Base-by-base conservation (phyloP, 163 green algal genomes). In the Coccomyxa subellipsoidea region DNA sequence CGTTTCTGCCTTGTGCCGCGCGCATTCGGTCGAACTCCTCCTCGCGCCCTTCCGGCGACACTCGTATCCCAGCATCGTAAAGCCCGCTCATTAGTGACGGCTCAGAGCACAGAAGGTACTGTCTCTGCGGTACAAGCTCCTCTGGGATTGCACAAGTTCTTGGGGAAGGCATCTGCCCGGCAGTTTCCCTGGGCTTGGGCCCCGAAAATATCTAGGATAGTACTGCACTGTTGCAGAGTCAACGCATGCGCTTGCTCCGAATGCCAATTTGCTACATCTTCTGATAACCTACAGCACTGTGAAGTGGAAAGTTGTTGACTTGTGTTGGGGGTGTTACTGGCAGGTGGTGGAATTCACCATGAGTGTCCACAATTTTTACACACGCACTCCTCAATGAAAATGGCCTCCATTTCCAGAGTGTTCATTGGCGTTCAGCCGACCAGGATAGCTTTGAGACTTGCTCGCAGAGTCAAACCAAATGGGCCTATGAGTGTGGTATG, bases 401-500 rank as follows among this genome's bases (percentile, higher is more conserved):
- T 73, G 66, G 66, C 66, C 29, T 73, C 66, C 8, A 73, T 73
- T 8, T 73, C 66, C 29, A 32, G 66, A 8, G n/a, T 73, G 27
- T 73, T 73, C 32, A 34, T 73, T 36, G 66, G 66, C 27, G 66
- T 73, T 0, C 66, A 73, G 27, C 66, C 66, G 27, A 32, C n/a
- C 21, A 73, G n/a, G 66, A 73, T 34, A 1, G 66, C 66, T 73
- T 34, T 73, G 29, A 73, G 66, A 73, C 32, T 73, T 32, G 66
- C 66, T 32, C 27, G 66, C 10, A 73, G 32, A 36, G 66, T 34
- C 27, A 36, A n/a, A 34, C 66, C 66, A 32, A 73, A 34, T 23
- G 66, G 66, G 27, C 66, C 66, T 34, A 73, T 73, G 27, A 73
- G 66, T 73, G 66, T 73, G 66, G 66, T 73, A 34, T 36, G 66